Evolutionary conservation across 148 eudicot species (phyloP).

Genomic region (Chenopodium formosanum): DNA sequence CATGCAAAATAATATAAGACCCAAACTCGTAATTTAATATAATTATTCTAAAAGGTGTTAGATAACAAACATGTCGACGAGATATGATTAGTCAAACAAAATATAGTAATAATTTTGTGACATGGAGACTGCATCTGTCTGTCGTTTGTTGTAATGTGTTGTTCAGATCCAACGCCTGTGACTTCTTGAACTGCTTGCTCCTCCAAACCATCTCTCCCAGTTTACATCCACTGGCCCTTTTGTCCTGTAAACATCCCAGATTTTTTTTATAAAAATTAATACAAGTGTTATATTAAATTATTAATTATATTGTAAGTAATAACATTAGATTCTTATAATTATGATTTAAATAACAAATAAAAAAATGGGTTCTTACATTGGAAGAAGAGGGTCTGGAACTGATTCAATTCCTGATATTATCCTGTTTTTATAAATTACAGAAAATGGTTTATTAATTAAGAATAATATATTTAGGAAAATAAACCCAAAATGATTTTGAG

Average conservation of each 20-base stretch:
- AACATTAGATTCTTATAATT: not conserved
- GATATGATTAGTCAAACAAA: not conserved
- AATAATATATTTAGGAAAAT: too few species aligned
- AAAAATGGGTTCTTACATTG: not conserved
- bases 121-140: not conserved
- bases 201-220: constrained; percentile 56
- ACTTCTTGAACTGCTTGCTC: constrained; percentile 36
- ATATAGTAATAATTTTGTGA: not conserved
- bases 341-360: not conserved
- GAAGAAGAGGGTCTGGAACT: constrained; percentile 39
- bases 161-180: constrained; percentile 40
- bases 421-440: constrained; percentile 16
- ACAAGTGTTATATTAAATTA: too few species aligned
- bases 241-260: constrained; percentile 23
- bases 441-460: not conserved
- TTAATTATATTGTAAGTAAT: not conserved
- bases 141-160: not conserved
- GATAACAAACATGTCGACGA: not conserved
- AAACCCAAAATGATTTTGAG: not conserved
- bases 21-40: too few species aligned
- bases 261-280: not conserved
- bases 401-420: constrained; percentile 36
- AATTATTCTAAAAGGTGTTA: too few species aligned
- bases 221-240: constrained; percentile 41
- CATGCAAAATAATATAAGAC: too few species aligned